Base-by-base conservation (phyloP, 345 rosid species). In the Pistacia integerrima region DNA sequence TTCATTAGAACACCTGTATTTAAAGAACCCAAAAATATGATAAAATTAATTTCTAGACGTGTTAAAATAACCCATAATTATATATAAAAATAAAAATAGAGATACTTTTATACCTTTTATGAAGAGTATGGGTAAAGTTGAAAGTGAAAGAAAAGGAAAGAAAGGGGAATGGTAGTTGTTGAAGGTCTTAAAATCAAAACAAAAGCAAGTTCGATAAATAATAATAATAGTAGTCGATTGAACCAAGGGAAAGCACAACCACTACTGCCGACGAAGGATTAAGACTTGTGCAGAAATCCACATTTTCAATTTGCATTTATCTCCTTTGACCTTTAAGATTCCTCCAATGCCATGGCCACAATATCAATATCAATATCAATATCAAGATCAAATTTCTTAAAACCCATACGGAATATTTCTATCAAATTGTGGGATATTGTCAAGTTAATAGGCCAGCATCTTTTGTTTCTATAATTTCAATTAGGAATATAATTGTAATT, bases 251-350 rank as follows among this genome's bases (percentile, higher is more conserved):
- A 33, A 75, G 25, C 59, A 59, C 67, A 41, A 46, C 83, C 74
- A 72, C 66, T 44, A 9, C 4, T 13, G 13, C 55, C 17, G 25
- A 55, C 11, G 36, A 13, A 41, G 2, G 75, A 81, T 25, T 2
- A 65, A 61, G 72, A 77, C 69, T 76, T 3, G 4, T 4, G 33
- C 28, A 64, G 25, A 62, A 70, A 13, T 59, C 78, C 76, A 58
- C 75, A 51, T 13, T 0, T 49, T 54, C 8, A 3, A 28, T 18
- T 11, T 55, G 11, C 14, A 11, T 16, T 0, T 8, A 4, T 30
- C 36, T 69, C 79, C 83, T 16, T 51, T 66, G 77, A 76, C 74
- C 30, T 72, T 22, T 13, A 17, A 33, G 60, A 54, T 69, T 8
- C 61, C 3, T 30, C 30, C 22, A 4, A 33, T 30, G 9, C 46